Evolutionary conservation across 2,329 filamentous ascomycete species (phyloP).

Genomic region (Botrytis pseudocinerea): DNA sequence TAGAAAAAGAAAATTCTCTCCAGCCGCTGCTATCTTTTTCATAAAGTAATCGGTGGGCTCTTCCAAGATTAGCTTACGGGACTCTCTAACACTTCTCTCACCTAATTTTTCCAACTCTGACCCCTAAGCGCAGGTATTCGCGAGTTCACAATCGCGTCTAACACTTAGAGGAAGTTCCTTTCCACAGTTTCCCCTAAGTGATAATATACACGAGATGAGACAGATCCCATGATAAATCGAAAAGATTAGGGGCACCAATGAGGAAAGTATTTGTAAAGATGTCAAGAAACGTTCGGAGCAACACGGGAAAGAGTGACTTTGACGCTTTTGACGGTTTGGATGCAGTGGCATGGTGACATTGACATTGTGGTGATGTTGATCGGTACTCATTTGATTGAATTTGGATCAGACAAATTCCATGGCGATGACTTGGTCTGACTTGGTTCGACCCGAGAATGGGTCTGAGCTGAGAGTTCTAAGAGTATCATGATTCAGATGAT

Average conservation of each 20-base stretch:
- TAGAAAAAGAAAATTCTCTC: constrained; percentile 7
- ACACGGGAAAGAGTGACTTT: not conserved
- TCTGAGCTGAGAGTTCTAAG: not conserved
- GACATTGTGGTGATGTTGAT: constrained; percentile 1
- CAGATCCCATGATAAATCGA: constrained; percentile 15
- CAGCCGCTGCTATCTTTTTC: constrained; percentile 9
- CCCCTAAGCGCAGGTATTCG: constrained; percentile 28
- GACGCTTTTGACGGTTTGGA: constrained; percentile 12
- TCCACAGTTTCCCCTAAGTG: constrained; percentile 31
- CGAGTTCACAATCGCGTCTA: constrained; percentile 22
- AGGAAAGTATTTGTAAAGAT: constrained; percentile 14
- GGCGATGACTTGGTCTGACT: not conserved
- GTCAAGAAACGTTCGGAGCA: not conserved
- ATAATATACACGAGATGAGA: constrained; percentile 31
- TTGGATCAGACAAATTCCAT: not conserved
- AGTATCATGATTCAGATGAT: not conserved
- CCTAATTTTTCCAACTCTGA: constrained; percentile 16
- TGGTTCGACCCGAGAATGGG: not conserved
- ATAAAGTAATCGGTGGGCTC: constrained; percentile 17
- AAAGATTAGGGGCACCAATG: constrained; percentile 12
- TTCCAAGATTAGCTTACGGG: constrained; percentile 14
- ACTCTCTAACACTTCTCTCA: not conserved
- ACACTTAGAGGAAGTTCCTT: constrained; percentile 28
- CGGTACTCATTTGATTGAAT: not conserved
- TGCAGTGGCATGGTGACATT: not conserved